Base-by-base conservation (phyloP, 495 filamentous ascomycete genomes). In the Daldinia loculata region DNA sequence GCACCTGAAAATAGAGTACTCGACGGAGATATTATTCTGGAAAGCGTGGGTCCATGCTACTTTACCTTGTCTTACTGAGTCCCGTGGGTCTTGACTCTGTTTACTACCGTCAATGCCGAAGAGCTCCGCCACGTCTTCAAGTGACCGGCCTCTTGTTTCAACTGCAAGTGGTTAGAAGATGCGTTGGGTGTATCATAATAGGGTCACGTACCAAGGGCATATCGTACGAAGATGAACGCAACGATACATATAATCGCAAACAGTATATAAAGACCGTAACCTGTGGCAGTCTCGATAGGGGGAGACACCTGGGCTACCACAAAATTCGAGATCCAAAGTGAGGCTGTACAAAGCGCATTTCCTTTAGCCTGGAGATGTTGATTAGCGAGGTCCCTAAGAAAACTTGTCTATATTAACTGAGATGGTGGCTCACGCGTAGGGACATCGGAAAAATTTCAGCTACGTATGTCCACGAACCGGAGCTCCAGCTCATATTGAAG, bases 401-500 rank as follows among this genome's bases (percentile, higher is more conserved):
- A 55, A 32, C 41, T 56, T 17, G 15, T 51, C n/a, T 45, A 26
- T 45, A 48, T 11, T 55, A 9, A 29, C 0, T 24, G 24, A 27
- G 19, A 34, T 66, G 22, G 38, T 39, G 22, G 55, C 67, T 53
- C 34, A 58, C 74, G 45, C 53, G 51, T 29, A 69, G 30, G 19
- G 65, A 62, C 19, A 76, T 69, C 19, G 75, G 75, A 60, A 76
- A 76, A 38, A 76, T 76, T 48, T 75, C 75, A 7, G 75, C 66
- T 11, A 72, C 72, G 55, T 76, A 76, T 11, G 72, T 63, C 75
- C 75, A 76, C 7, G 69, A 70, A 27, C 75, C 75, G 2, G 70
- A 64, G 41, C 72, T 70, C 74, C 74, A 76, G 51, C 74, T 76
- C 48, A 72, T 58, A 43, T 76, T 76, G 41, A 76, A 76, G 51